phyloP scores from a whole-genome alignment of 176 grass and related monocot genomes.

The Paspalum vaginatum region DNA sequence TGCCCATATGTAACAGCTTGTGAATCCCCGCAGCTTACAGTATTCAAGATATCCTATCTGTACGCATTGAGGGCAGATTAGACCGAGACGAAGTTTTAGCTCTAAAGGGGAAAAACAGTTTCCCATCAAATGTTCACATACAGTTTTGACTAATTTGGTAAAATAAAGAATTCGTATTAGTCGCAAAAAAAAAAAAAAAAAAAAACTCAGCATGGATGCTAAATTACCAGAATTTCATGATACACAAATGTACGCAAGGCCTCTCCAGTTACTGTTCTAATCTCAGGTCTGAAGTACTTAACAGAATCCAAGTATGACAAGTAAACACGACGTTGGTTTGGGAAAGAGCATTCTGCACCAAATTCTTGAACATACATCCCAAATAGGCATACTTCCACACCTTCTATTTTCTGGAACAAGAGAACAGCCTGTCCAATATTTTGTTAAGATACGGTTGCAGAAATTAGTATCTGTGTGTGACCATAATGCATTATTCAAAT shows the following conservation, averaged over 20 bases:
- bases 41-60: slow-evolving; percentile 99
- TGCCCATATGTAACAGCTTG: slow-evolving; percentile 99
- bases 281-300: slow-evolving; percentile 98
- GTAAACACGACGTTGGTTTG: slow-evolving; percentile 93
- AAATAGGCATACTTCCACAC: slow-evolving; percentile 99
- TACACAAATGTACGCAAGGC: slow-evolving; percentile 92
- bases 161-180: slow-evolving; percentile 30
- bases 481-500: slow-evolving; percentile 36
- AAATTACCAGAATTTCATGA: slow-evolving; percentile 97
- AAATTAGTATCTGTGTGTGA: slow-evolving; percentile 19
- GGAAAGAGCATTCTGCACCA: slow-evolving; percentile 85
- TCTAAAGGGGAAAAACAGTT: slow-evolving; percentile 2
- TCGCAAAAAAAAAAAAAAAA: slow-evolving; percentile 28
- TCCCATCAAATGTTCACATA: slow-evolving; percentile 9
- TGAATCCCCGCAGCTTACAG: slow-evolving; percentile 97
- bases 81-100: slow-evolving; percentile 18
- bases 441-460: slow-evolving; percentile 18
- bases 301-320: slow-evolving; percentile 99
- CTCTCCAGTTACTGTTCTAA: slow-evolving; percentile 78
- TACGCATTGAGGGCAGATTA: slow-evolving; percentile 42
- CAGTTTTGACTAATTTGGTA: slow-evolving; percentile 25
- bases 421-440: slow-evolving; percentile 85
- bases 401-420: slow-evolving; percentile 99
- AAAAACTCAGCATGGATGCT: slow-evolving; percentile 8
- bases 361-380: slow-evolving; percentile 99